Evolutionary conservation across 2,329 filamentous ascomycete species (phyloP), one percentile per base, ranked within the genome.

Genomic region (Penicillium sp.): DNA sequence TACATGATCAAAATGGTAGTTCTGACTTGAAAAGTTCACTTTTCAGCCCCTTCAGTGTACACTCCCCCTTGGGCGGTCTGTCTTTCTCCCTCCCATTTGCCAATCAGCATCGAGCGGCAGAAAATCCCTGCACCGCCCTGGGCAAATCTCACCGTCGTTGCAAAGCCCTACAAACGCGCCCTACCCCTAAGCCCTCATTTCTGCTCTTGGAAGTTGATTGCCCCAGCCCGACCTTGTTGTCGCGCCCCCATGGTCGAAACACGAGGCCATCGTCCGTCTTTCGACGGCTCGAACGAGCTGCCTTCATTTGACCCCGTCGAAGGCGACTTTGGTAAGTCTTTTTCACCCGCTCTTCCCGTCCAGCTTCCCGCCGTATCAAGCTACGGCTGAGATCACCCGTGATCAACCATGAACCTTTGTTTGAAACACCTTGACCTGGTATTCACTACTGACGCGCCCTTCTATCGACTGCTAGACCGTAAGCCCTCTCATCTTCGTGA

Each of bases 101-200:
- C 25, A 49, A 44, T 50, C 29, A 15, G 27, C 29, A 9, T 4
- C 42, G 31, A 29, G 38, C 49, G 52, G 55, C 59, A 58, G 56
- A 64, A 63, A 62, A 58, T 53, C 50, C 53, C 37, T 55, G 55
- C 54, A 47, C 38, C 38, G 47, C 42, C 39, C 35, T 18, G 32
- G 29, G 47, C 42, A 45, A 43, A 46, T 40, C 42, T 44, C 47
- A 41, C 35, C 46, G 44, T 42, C 42, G 24, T 18, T 29, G 20
- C 53, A 63, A 57, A 74, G 69, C 71, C 71, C 71, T 74, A 74
- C 64, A 61, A 60, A 58, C 63, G 68, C 69, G 71, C 71, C 71
- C 71, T 74, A 72, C 60, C 70, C 71, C 71, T 73, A 73, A 73
- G 69, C 71, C 71, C 71, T 73, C 64, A 73, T 73, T 73, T 72